Evolutionary conservation across 495 filamentous ascomycete genomes (phyloP).

Genomic region (Aspergillus cristatus): DNA sequence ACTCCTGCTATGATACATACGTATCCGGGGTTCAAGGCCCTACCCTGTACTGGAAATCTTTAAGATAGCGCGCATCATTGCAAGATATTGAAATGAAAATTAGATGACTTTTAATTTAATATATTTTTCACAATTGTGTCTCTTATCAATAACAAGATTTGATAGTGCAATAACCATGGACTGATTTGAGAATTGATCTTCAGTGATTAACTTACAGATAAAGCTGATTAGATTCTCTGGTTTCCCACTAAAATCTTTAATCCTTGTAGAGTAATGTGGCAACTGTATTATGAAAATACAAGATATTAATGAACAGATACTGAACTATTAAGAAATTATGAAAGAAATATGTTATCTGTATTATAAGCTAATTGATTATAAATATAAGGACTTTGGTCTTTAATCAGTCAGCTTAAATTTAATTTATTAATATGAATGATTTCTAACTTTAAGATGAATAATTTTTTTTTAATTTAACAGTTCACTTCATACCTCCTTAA

Average conservation of each 20-base stretch:
- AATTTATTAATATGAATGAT: too few species aligned
- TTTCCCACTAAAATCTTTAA: background rate
- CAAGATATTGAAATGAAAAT: too few species aligned
- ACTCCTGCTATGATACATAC: too few species aligned
- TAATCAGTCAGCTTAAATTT: conserved; percentile 2
- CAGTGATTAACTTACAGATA: background rate
- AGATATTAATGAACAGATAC: background rate
- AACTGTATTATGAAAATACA: background rate
- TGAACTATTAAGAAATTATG: background rate
- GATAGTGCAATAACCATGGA: background rate
- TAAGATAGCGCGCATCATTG: too few species aligned
- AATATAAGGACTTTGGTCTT: background rate
- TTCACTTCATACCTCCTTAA: too few species aligned
- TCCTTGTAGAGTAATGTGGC: background rate
- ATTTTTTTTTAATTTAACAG: too few species aligned
- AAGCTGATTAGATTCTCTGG: background rate
- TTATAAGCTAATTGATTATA: too few species aligned
- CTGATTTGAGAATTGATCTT: background rate
- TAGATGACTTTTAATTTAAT: background rate
- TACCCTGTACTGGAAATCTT: too few species aligned
- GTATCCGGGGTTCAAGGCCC: too few species aligned
- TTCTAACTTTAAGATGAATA: too few species aligned
- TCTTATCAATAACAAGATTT: background rate
- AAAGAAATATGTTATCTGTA: too few species aligned
- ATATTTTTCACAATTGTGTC: background rate